Conservation (phyloP, 129 eudicot species). For the Saussurea involucrata region DNA sequence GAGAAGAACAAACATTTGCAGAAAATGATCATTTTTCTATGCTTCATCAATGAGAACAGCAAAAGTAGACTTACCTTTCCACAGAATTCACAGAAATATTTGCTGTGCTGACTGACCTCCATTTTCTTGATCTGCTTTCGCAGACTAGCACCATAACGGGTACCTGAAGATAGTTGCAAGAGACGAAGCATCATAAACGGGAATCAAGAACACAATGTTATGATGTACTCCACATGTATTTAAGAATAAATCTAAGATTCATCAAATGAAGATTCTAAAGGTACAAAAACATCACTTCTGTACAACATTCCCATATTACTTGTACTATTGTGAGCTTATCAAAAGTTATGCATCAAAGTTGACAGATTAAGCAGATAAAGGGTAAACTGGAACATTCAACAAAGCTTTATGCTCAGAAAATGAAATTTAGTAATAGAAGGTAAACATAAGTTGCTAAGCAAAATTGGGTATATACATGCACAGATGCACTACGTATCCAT, state of each 20-base stretch:
- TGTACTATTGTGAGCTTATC: neutral
- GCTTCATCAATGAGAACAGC: neutral
- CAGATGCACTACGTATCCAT: neutral
- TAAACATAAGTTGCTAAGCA: neutral
- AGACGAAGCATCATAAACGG: neutral
- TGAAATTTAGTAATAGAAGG: neutral
- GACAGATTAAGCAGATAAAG: neutral
- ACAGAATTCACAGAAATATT: constrained; percentile 86
- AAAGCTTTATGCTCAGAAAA: neutral
- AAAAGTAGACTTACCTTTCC: constrained; percentile 54
- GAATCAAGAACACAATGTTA: neutral
- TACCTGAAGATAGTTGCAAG: constrained; percentile 38
- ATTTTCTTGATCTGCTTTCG: constrained; percentile 94
- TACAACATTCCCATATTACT: neutral
- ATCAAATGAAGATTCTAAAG: neutral
- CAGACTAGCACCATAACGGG: constrained; percentile 98
- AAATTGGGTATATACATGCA: neutral
- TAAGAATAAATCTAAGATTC: neutral
- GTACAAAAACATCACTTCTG: neutral
- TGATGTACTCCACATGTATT: neutral
- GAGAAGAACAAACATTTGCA: neutral
- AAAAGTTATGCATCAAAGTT: neutral
- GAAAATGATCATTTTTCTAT: neutral
- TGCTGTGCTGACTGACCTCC: constrained; percentile 95
- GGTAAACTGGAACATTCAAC: neutral